Evolutionary conservation across 1,139 yeast species (phyloP).

Genomic region (Kodamaea arcana): DNA sequence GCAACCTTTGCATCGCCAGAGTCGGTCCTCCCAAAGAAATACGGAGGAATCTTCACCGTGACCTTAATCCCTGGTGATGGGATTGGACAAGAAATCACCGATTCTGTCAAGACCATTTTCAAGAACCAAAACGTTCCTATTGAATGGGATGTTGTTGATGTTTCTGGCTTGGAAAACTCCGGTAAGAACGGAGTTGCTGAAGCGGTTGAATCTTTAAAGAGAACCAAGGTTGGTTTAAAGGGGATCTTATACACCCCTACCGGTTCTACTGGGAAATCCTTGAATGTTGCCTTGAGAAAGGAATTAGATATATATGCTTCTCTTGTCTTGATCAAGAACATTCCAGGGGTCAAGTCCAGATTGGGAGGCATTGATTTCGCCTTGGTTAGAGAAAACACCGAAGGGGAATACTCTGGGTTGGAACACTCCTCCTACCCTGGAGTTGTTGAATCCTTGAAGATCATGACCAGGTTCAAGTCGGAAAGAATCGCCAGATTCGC

Average conservation of each 20-base stretch:
- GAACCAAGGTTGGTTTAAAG: constrained; percentile 96
- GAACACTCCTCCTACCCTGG: constrained; percentile 98
- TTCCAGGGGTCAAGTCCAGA: constrained; percentile 92
- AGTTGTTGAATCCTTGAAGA: constrained; percentile 93
- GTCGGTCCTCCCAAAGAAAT: constrained; percentile 76
- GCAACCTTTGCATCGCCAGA: constrained; percentile 55
- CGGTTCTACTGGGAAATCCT: constrained; percentile 54
- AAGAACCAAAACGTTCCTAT: constrained; percentile 83
- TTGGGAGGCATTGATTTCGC: constrained; percentile 87
- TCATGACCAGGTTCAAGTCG: constrained; percentile 89
- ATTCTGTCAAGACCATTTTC: constrained; percentile 88
- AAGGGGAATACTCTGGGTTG: constrained; percentile 97
- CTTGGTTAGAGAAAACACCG: constrained; percentile 92
- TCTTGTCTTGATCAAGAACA: constrained; percentile 85
- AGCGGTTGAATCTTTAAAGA: constrained; percentile 87
- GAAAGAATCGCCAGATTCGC: constrained; percentile 98
- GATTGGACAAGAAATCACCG: constrained; percentile 94
- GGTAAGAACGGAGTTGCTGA: constrained; percentile 66
- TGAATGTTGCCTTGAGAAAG: constrained; percentile 95
- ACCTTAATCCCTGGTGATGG: constrained; percentile 97
- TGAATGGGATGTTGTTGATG: constrained; percentile 90
- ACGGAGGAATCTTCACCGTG: constrained; percentile 91
- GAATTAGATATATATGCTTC: constrained; percentile 95
- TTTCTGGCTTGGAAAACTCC: constrained; percentile 70
- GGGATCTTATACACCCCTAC: constrained; percentile 93